Base-by-base conservation (phyloP, 2,329 filamentous ascomycete genomes). In the Sporothrix inflata region DNA sequence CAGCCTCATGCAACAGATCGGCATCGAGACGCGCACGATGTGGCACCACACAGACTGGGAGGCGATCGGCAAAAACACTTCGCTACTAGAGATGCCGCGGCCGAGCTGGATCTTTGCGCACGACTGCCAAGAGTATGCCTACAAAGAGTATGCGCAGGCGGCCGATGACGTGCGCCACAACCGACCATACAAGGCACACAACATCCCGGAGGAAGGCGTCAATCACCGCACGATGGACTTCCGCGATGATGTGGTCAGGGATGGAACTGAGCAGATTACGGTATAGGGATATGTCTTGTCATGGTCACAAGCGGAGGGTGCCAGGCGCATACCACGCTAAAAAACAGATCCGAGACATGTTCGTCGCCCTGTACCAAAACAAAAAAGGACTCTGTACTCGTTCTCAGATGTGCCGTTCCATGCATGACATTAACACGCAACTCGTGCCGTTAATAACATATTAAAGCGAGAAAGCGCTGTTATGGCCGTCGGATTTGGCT, bases 1-100 rank as follows among this genome's bases (percentile, higher is more conserved):
- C 49, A 53, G 49, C 49, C 49, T 53, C 16, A 53, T 53, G 49
- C 49, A 53, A 19, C 49, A 53, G 49, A 53, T 53, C 49, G 49
- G 49, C 49, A 53, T 53, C 49, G 49, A 53, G 6, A 53, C 49
- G 49, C 49, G 49, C 49, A 21, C 7, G 3, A 21, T 19, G 49
- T 53, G 49, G 49, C 49, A 53, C 49, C 14, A 53, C 12, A 53
- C 49, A 53, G 49, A 53, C 49, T 53, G 49, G 49, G 49, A 53
- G 49, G 49, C 49, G 49, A 19, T 53, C 16, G 7, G 49, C 49
- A 53, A 53, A 19, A 21, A 53, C 49, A n/a, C 19, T 19, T 53
- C 49, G 49, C 49, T 53, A 19, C 49, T 53, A 3, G 49, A 53
- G 49, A 53, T 53, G 49, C 49, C 49, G 49, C 49, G 49, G 14